Conservation (phyloP, 306 rosid species). For the Inga oerstediana region DNA sequence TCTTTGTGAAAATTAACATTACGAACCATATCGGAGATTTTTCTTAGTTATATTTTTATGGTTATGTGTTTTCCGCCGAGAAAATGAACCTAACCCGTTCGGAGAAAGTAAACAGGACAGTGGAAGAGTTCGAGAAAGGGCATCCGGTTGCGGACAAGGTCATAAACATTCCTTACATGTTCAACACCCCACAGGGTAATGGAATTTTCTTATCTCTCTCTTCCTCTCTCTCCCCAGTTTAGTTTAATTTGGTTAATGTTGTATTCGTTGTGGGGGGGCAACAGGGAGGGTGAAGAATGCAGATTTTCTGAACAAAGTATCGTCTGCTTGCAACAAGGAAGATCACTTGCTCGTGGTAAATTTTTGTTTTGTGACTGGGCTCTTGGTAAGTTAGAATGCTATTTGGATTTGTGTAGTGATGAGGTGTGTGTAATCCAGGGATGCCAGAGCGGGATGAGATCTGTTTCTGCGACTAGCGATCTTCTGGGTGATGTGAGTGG, state of each 20-base stretch:
- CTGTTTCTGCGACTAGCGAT: constrained; percentile 65
- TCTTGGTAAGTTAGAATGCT: too few relatives aligned
- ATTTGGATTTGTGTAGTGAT: neutral
- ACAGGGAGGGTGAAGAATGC: constrained; percentile 77
- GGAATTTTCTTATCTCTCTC: neutral
- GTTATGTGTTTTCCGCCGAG: neutral
- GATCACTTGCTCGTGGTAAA: constrained; percentile 76
- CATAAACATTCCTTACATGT: constrained; percentile 74
- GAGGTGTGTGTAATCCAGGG: constrained; percentile 54
- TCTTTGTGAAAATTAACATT: neutral
- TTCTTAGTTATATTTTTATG: neutral
- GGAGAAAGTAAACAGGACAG: constrained; percentile 56
- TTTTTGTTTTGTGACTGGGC: neutral
- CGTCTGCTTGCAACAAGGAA: constrained; percentile 61
- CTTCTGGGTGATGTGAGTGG: constrained; percentile 65
- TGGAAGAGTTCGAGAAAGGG: constrained; percentile 70
- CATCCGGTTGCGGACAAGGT: constrained; percentile 62
- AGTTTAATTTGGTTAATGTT: neutral
- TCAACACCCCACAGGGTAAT: constrained; percentile 66
- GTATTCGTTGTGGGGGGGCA: neutral
- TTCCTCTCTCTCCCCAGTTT: neutral
- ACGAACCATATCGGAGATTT: neutral
- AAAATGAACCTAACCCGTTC: constrained; percentile 1
- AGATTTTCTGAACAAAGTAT: constrained; percentile 58
- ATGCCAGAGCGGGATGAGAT: constrained; percentile 80